Evolutionary conservation across 2,329 filamentous ascomycete species (phyloP).

Genomic region (Madurella mycetomatis): DNA sequence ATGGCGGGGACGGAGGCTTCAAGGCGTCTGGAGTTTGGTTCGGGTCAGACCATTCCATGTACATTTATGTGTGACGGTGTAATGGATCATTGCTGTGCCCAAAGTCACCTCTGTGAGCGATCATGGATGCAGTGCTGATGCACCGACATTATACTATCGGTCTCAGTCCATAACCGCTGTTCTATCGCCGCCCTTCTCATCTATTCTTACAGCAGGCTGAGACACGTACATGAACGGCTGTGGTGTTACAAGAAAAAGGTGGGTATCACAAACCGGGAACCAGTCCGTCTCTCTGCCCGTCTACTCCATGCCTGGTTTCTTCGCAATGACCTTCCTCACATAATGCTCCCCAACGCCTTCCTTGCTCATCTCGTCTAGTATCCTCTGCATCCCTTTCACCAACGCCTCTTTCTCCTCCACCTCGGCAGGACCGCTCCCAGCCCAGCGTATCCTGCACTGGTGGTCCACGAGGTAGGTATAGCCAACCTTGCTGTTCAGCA

Average conservation of each 20-base stretch:
- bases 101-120: no score
- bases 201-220: neutral
- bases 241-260: slow-evolving; percentile 6
- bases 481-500: slow-evolving; percentile 87
- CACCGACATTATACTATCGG: neutral
- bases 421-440: slow-evolving; percentile 69
- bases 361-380: slow-evolving; percentile 56
- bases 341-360: slow-evolving; percentile 21
- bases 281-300: neutral
- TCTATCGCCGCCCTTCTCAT: neutral
- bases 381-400: slow-evolving; percentile 57
- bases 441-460: slow-evolving; percentile 89
- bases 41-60: neutral
- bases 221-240: slow-evolving; percentile 11
- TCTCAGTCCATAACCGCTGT: neutral
- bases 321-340: slow-evolving; percentile 13
- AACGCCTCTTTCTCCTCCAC: slow-evolving; percentile 63
- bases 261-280: slow-evolving; percentile 13
- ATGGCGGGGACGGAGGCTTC: slow-evolving; percentile 9
- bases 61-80: no score
- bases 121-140: neutral
- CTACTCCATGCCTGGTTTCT: slow-evolving; percentile 8
- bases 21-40: slow-evolving; percentile 5
- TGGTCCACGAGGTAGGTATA: slow-evolving; percentile 90
- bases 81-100: no score